Evolutionary conservation across 1,284 basidiomycete species (phyloP).

Genomic region (Ceratobasidium theobromae): DNA sequence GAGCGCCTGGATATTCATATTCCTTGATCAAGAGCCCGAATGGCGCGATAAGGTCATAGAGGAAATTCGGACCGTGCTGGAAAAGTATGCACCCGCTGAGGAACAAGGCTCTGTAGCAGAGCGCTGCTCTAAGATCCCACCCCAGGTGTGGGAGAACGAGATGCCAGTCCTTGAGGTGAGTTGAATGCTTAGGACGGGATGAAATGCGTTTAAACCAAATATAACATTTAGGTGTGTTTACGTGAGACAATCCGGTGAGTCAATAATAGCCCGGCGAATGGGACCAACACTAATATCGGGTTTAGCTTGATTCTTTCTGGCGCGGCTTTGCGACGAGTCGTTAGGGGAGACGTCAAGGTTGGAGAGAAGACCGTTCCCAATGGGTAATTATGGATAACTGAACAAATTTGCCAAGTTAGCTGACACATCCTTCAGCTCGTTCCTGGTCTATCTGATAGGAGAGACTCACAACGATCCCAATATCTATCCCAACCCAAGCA

Average conservation of each 20-base stretch:
- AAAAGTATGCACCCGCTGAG: conserved; percentile 6
- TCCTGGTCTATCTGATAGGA: neutral
- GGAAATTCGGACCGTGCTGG: neutral
- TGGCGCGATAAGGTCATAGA: neutral
- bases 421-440: neutral
- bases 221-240: neutral
- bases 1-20: conserved; percentile 24
- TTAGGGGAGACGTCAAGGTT: neutral
- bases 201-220: no score
- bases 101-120: neutral
- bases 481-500: conserved; percentile 7
- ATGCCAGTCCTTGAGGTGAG: conserved; percentile 20
- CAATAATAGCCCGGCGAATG: no score
- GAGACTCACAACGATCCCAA: neutral
- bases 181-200: neutral
- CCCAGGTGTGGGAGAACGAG: conserved; percentile 10
- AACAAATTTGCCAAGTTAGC: neutral
- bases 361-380: conserved; percentile 10
- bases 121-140: neutral
- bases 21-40: conserved; percentile 19
- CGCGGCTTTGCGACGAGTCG: neutral
- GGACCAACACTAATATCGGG: no score
- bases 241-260: conserved; percentile 19
- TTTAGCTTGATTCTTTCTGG: neutral
- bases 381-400: neutral